Base-by-base conservation (phyloP, 441 rosid genomes). In the Metrosideros polymorpha region DNA sequence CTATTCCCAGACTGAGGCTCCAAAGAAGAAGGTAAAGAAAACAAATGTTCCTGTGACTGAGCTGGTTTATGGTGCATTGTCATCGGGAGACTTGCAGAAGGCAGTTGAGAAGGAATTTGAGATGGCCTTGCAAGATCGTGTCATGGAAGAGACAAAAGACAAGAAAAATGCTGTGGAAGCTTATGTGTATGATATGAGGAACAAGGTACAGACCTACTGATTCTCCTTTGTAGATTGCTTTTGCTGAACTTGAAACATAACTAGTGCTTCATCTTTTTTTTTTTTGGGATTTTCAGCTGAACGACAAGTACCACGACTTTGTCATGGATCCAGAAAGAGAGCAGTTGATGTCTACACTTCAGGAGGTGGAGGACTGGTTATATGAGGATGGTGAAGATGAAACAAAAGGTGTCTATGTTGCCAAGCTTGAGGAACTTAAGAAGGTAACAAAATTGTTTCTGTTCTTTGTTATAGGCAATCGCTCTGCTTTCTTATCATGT, bases 341-440 rank as follows among this genome's bases (percentile, higher is more conserved):
- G 83, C 95, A 92, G 77, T 92, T 96, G 84, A 79, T 91, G 42
- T 85, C 91, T 35, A 95, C 87, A 85, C 93, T 97, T 82, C 98
- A 98, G 94, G 95, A 92, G 87, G 93, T 93, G 30, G 99, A 98
- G 86, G 99, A 98, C 90, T 98, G 99, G 99, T 89, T 98, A 87
- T 98, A 98, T 88, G 99, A 98, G 88, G 99, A 98, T 86, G 99
- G 99, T 39, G 99, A 97, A 87, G 99, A 97, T 91, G 99, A 97
- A 92, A 95, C 99, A 15, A 97, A 96, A 87, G 99, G 99, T 61
- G 99, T 98, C 79, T 98, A 98, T 87, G 88, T 94, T 90, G 95
- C 98, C 29, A 98, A 95, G 91, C 95, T 97, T 24, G 99, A 95
- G 84, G 99, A 97, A 89, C 99, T 97, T 35, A 95, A 96, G 90